Conservation (phyloP, 768 basidiomycete species). For the Hygrophorus russula region DNA sequence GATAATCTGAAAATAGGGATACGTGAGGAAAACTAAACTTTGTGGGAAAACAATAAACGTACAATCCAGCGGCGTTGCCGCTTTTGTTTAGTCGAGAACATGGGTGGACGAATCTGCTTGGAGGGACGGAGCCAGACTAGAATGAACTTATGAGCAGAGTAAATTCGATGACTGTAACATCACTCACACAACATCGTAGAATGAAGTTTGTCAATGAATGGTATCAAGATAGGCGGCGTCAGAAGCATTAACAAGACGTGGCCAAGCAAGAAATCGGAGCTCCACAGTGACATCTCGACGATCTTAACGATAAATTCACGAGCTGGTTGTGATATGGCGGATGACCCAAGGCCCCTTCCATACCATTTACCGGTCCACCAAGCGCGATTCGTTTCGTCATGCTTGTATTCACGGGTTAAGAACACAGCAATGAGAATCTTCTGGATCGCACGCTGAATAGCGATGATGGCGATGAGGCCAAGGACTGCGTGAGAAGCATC, state of each 20-base stretch:
- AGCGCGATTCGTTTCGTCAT: conserved; percentile 95
- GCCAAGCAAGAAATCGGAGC: conserved; percentile 84
- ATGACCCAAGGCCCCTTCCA: conserved; percentile 82
- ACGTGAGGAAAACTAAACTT: conserved; percentile 5
- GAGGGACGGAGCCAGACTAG: conserved; percentile 92
- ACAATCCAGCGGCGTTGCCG: conserved; percentile 87
- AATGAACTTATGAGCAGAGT: not conserved
- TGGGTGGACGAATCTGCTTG: conserved; percentile 85
- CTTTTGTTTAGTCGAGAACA: conserved; percentile 93
- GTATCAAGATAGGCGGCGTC: conserved; percentile 76
- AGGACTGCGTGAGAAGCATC: conserved; percentile 93
- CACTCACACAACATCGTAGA: conserved; percentile 85
- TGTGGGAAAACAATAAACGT: conserved; percentile 14
- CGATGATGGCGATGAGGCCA: conserved; percentile 80
- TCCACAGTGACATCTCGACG: conserved; percentile 95
- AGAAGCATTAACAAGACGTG: conserved; percentile 82
- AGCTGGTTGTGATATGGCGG: conserved; percentile 89
- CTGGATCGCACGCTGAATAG: conserved; percentile 85
- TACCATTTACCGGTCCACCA: conserved; percentile 99
- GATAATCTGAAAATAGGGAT: conserved; percentile 38
- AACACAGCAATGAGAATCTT: conserved; percentile 92
- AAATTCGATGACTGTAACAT: not conserved
- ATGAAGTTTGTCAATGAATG: conserved; percentile 81
- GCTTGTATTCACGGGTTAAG: conserved; percentile 95
- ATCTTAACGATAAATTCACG: conserved; percentile 98